Evolutionary conservation across 225 moss, liverwort and hornwort genomes (phyloP).

Genomic region (Marchantia paleacea): DNA sequence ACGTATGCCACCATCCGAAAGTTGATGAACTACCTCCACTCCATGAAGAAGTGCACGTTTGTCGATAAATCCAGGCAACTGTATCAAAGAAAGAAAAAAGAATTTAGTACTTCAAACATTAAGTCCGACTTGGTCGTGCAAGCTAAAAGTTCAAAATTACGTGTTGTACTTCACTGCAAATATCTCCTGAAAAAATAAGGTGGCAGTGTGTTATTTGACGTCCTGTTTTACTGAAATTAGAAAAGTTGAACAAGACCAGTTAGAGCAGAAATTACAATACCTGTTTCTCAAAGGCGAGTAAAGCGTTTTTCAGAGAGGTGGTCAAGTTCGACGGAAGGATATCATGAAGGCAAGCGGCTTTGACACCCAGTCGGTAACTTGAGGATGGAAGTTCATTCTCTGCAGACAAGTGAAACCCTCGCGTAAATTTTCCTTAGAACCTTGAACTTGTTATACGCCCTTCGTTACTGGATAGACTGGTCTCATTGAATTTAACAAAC

Average conservation of each 20-base stretch:
- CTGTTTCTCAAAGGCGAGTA: conserved; percentile 69
- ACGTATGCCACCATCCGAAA: background rate
- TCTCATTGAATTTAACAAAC: background rate
- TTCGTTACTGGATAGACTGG: background rate
- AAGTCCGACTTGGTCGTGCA: background rate
- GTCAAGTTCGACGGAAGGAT: conserved; percentile 72
- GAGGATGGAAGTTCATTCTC: conserved; percentile 69
- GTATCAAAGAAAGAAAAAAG: conserved; percentile 1
- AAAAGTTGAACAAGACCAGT: background rate
- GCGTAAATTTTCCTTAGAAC: background rate
- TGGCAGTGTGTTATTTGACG: no score
- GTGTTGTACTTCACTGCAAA: no score
- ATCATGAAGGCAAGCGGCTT: conserved; percentile 64
- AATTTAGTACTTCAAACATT: background rate
- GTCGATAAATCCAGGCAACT: conserved; percentile 90
- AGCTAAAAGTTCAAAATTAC: no score
- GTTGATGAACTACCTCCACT: conserved; percentile 63
- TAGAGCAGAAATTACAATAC: conserved; percentile 29
- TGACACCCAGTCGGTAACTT: conserved; percentile 92
- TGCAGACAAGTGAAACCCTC: conserved; percentile 17
- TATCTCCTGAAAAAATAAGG: no score
- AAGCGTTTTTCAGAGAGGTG: conserved; percentile 65
- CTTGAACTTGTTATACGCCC: background rate
- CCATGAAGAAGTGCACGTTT: conserved; percentile 82
- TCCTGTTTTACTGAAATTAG: no score